Base-by-base conservation (phyloP, 2,329 filamentous ascomycete genomes). In the Bipolaris victoriae region DNA sequence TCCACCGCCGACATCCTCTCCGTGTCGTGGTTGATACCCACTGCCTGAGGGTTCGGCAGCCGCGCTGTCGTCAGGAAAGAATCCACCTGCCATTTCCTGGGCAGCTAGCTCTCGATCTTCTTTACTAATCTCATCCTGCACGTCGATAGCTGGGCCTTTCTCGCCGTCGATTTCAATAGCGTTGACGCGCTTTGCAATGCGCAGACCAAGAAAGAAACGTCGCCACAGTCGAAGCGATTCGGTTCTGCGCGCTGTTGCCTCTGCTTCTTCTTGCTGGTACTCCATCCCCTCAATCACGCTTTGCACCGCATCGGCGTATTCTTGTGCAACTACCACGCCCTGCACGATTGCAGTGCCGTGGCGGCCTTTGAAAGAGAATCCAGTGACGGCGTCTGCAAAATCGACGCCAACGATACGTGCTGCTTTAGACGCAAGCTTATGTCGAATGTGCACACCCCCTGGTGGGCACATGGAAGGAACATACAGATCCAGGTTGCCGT, bases 331-430 rank as follows among this genome's bases (percentile, higher is more conserved):
- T 0, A 99, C 87, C 1, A 89, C 84, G 1, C 95, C 95, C 36
- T 86, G 84, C 2, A 95, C 78, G 2, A 97, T 84, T 1, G 95
- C 92, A 2, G 92, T 97, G 15, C 94, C 94, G 54, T 91, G 88
- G 2, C 91, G 86, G 0, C 92, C 92, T 70, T 87, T 88, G 78
- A 98, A 99, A 36, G 89, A 83, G 69, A 98, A 99, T 0, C 94
- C 94, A 0, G 89, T 95, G 5, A 99, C 86, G 0, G 95, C 95
- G 31, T 94, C 91, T 2, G 91, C 91, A 73, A 90, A 96, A 76
- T 98, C 92, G 16, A 98, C 83, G 0, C 88, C 88, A 1, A 97
- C 76, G 1, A 93, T 78, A 55, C 84, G 86, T 0, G 92, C 92
- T 1, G 94, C 94, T 49, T 85, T 84, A 1, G 85, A 81, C 1